These are phyloP conservation scores for Aspergillus cavernicola DNA, from an alignment of 495 filamentous ascomycete species.

Conservation along the genomic window DNA sequence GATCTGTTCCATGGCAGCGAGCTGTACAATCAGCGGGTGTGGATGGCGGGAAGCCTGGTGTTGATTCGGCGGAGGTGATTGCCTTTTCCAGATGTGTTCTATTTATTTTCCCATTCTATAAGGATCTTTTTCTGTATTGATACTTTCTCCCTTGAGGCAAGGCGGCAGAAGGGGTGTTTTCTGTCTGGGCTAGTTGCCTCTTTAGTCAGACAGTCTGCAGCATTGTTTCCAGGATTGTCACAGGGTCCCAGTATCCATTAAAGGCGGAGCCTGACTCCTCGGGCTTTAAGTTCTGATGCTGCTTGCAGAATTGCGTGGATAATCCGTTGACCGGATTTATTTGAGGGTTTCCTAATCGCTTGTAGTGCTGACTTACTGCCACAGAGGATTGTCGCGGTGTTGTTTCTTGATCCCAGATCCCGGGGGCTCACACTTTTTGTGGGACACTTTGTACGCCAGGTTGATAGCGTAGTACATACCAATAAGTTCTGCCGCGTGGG, in stretches of 20 bases:
- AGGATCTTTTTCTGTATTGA: conserved; percentile 8
- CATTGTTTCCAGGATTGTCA: conserved; percentile 5
- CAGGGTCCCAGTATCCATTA: conserved; percentile 11
- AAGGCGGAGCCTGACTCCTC: conserved; percentile 4
- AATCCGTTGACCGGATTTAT: conserved; percentile 13
- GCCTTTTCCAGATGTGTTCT: conserved; percentile 6
- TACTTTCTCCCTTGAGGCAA: conserved; percentile 12
- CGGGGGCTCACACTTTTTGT: no score
- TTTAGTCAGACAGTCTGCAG: conserved; percentile 10
- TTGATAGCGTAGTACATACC: no score
- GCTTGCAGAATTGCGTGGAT: conserved; percentile 9
- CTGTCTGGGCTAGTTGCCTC: not conserved
- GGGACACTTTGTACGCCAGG: no score
- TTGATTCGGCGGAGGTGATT: conserved; percentile 12
- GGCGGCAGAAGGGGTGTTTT: conserved; percentile 13
- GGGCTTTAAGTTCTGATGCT: conserved; percentile 6
- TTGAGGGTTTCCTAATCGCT: conserved; percentile 8
- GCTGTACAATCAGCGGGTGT: not conserved
- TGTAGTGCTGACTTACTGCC: no score
- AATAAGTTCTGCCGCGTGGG: no score
- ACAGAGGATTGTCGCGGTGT: no score
- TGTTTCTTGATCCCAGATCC: no score
- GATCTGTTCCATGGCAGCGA: not conserved
- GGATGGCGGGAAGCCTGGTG: conserved; percentile 1
- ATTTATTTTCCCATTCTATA: conserved; percentile 3